Base-by-base conservation (phyloP, 2,329 filamentous ascomycete species). In the Clonostachys byssicola region DNA sequence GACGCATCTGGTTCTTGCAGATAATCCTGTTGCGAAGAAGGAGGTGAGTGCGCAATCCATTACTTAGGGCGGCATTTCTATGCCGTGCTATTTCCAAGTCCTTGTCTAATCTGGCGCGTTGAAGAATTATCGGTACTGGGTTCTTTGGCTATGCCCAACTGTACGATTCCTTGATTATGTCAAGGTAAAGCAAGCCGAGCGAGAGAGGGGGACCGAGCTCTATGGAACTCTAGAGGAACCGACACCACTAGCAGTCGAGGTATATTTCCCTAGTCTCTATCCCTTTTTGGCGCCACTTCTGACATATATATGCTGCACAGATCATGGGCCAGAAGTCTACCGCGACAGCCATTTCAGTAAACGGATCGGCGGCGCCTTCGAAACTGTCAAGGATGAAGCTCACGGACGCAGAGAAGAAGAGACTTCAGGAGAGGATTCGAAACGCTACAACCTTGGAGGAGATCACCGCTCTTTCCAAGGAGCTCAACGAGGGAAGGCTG, bases 111-210 rank as follows among this genome's bases (percentile, higher is more conserved):
- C 23, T 30, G 4, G 3, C 23, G 23, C 23, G 23, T 13, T 46
- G 45, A 58, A 96, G 90, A 75, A 96, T 69, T 99, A 97, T 72
- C 86, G 94, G 46, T 86, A 87, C 65, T 99, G 89, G 86, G 74
- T 96, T 30, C 80, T 99, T 51, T 96, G 89, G 87, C 82, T 86
- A 52, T 89, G 88, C 63, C 91, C 90, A 1, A 79, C 77, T 5
- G 83, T 99, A 40, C 85, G 92, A 41, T 97, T 96, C 68, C 78
- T 99, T 43, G 94, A 99, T 69, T 96, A 90, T 64, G 78, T 83
- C 57, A 96, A 95, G 69, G 91, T 99, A 44, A 95, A 90, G 68
- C 83, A 94, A 53, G 83, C 79, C 0, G 94, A 99, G 75, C 83
- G 92, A 41, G 72, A 81, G 53, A 80, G 84, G 56, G 90, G 90